phyloP scores from a whole-genome alignment of 73 alveolate species.

The Paramecium octaurelia region DNA sequence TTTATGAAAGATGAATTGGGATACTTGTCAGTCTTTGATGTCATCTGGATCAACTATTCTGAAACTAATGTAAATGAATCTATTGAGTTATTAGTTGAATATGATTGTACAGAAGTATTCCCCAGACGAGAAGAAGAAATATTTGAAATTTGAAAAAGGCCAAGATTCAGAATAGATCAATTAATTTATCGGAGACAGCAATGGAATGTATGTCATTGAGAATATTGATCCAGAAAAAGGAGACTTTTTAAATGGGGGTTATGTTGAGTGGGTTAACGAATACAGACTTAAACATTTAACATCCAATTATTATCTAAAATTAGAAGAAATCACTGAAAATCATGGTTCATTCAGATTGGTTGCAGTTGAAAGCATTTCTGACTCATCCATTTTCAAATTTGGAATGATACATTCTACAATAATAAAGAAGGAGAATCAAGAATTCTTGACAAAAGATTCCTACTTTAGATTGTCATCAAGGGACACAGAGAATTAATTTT shows the following conservation, averaged over 20 bases:
- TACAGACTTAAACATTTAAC: conserved; percentile 60
- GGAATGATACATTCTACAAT: conserved; percentile 48
- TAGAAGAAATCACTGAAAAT: neutral
- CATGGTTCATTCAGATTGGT: neutral
- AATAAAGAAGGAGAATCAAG: neutral
- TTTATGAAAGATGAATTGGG: conserved; percentile 33
- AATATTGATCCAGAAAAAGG: conserved; percentile 14
- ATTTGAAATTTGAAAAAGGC: conserved; percentile 55
- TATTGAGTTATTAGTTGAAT: conserved; percentile 7
- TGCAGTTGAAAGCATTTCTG: neutral
- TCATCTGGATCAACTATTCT: conserved; percentile 57
- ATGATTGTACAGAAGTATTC: conserved; percentile 7
- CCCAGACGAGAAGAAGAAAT: neutral
- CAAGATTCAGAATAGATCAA: conserved; percentile 41
- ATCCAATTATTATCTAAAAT: conserved; percentile 42
- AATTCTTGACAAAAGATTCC: conserved; percentile 1
- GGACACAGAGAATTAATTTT: neutral
- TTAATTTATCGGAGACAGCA: conserved; percentile 56
- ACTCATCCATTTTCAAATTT: conserved; percentile 39
- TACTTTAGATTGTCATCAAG: conserved; percentile 38
- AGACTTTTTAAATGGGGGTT: conserved; percentile 48
- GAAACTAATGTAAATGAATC: conserved; percentile 36
- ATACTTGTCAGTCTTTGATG: conserved; percentile 52
- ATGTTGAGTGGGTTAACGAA: conserved; percentile 53
- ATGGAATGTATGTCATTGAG: conserved; percentile 62